Base-by-base conservation (phyloP, 139 green algal genomes). In the Yamagishiella unicocca region DNA sequence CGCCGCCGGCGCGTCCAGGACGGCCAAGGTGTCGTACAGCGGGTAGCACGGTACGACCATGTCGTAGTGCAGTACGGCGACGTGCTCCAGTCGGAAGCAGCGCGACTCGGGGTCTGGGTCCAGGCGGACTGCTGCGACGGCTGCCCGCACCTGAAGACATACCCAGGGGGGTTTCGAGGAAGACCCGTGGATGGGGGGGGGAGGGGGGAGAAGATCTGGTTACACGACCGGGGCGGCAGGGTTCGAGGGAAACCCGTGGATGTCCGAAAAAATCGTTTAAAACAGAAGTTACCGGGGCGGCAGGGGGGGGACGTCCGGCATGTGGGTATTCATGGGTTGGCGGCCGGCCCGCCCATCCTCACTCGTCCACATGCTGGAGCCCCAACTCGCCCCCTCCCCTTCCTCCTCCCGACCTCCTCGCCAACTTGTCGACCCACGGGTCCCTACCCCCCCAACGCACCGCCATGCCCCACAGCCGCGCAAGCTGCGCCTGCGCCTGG, bases 21-120 rank as follows among this genome's bases (percentile, higher is more conserved):
- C 24, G 4, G 46, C 9, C 25, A 50, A 46, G 62, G n/a, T 29
- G 80, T 86, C 61, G 80, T 86, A 86, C 61, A 86, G 24, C 8
- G 80, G 80, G 19, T 77, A 7, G 0, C 19, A 50, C 17, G 62
- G 80, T 9, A 17, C 80, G 42, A 78, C 27, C 17, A 86, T 53
- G n/a, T 77, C 80, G 80, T 86, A 67, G 31, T 78, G 31, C 62
- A 86, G 64, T 10, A 53, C 31, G 31, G 80, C 80, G 4, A 86
- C 2, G 1, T 67, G 55, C 22, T 86, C 64, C 2, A 46, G 35
- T 5, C 43, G 80, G 21, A 68, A n/a, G 31, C 24, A 25, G 29
- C 80, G 62, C 1, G 64, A 78, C 17, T 53, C 64, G 17, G 80
- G 25, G 6, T 50, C 43, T 0, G 64, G 43, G 21, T 77, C 80